Percentiles rank a stretch among this genome's conserved stretches.
Evolutionary conservation across 2,329 filamentous ascomycete genomes (phyloP).

Genomic region (Thelonectria rubi): DNA sequence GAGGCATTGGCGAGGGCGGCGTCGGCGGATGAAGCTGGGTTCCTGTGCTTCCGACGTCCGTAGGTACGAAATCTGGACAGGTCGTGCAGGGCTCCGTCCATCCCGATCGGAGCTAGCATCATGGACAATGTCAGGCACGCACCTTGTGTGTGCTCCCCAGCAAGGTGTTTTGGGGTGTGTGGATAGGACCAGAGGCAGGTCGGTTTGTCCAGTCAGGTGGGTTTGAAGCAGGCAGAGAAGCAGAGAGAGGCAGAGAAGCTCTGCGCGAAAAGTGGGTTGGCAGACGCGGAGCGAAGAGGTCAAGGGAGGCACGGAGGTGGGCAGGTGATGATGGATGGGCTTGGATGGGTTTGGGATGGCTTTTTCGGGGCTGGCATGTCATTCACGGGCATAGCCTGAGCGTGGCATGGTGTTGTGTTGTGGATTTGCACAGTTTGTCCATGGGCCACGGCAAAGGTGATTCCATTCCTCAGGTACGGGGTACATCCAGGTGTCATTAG

Average conservation of each 20-base stretch:
- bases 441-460: background rate
- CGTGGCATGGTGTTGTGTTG: conserved; percentile 6
- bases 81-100: conserved; percentile 26
- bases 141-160: conserved; percentile 19
- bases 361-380: conserved; percentile 4
- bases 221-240: conserved; percentile 6
- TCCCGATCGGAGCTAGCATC: conserved; percentile 40
- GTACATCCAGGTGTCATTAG: no score
- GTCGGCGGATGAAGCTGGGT: background rate
- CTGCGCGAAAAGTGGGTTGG: conserved; percentile 9
- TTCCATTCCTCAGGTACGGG: background rate
- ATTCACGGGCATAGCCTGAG: conserved; percentile 7
- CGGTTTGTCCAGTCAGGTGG: conserved; percentile 10
- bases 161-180: conserved; percentile 23
- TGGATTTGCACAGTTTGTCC: conserved; percentile 1
- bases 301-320: background rate
- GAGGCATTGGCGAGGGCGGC: background rate
- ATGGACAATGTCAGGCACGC: conserved; percentile 40
- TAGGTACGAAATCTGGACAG: no score
- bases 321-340: conserved; percentile 16
- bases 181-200: conserved; percentile 15
- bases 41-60: background rate
- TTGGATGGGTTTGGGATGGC: conserved; percentile 14
- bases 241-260: background rate
- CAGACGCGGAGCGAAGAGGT: background rate